Evolutionary conservation across 257 asterid genomes (phyloP).

Genomic region (Catharanthus roseus): DNA sequence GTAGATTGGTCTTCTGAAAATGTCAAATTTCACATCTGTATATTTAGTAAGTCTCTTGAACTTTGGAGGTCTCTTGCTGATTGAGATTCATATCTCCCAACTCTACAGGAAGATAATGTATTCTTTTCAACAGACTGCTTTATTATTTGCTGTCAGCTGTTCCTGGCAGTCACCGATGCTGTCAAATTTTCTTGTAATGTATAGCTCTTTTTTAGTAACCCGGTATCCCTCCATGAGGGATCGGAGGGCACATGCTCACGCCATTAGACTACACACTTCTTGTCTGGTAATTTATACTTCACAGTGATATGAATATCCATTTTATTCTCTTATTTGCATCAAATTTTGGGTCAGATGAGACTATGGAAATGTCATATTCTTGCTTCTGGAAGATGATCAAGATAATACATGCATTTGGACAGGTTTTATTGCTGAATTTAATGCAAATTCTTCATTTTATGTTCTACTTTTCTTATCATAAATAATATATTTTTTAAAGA

Average conservation of each 20-base stretch:
- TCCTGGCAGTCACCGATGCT: slow-evolving; percentile 2
- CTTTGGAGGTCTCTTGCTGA: slow-evolving; percentile 7
- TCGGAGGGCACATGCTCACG: too few species aligned
- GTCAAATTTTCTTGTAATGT: slow-evolving; percentile 4
- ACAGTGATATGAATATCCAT: slow-evolving; percentile 1
- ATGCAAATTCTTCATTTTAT: too few species aligned
- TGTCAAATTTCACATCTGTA: slow-evolving; percentile 1
- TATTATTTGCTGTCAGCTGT: not conserved
- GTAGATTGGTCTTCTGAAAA: slow-evolving; percentile 38
- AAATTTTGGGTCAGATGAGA: too few species aligned
- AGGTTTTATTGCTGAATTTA: too few species aligned
- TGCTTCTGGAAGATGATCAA: not conserved
- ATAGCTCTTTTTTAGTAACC: too few species aligned
- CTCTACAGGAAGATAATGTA: slow-evolving; percentile 6
- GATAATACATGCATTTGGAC: too few species aligned
- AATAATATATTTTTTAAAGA: too few species aligned
- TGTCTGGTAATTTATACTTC: too few species aligned
- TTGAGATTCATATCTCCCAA: slow-evolving; percentile 1
- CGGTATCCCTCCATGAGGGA: too few species aligned
- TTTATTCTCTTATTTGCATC: not conserved
- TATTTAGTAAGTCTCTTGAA: slow-evolving; percentile 2
- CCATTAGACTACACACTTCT: too few species aligned
- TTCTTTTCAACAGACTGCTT: not conserved
- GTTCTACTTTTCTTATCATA: too few species aligned
- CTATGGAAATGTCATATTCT: too few species aligned